Evolutionary conservation across 345 rosid genomes (phyloP).

Genomic region (Rhizophora apiculata): DNA sequence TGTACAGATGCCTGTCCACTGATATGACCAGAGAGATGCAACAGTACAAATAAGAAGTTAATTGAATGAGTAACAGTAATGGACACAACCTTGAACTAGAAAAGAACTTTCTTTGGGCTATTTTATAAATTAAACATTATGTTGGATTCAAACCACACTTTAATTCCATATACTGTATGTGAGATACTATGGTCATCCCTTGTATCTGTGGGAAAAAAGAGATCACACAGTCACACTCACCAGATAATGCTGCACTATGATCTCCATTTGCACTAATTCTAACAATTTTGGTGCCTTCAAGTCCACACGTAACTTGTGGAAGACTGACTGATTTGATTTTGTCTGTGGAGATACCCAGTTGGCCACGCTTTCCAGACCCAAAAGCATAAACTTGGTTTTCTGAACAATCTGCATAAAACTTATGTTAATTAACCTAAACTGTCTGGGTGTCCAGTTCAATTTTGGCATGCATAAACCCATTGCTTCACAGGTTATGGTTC

Average conservation of each 20-base stretch:
- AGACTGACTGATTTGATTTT: constrained; percentile 41
- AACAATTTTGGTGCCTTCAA: constrained; percentile 46
- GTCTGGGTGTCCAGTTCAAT: neutral
- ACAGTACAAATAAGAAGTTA: constrained; percentile 1
- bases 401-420: constrained; percentile 26
- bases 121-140: neutral
- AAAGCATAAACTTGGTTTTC: constrained; percentile 62
- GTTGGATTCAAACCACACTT: neutral
- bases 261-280: constrained; percentile 76
- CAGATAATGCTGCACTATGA: constrained; percentile 72
- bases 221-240: constrained; percentile 28
- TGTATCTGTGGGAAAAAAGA: neutral
- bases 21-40: constrained; percentile 20
- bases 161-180: neutral
- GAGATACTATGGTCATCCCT: neutral
- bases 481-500: neutral
- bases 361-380: constrained; percentile 89
- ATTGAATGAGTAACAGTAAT: neutral
- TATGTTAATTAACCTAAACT: constrained; percentile 7
- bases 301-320: constrained; percentile 54
- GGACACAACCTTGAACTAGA: neutral
- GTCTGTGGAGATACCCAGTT: constrained; percentile 52
- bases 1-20: constrained; percentile 61
- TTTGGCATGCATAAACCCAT: neutral
- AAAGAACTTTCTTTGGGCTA: neutral